phyloP scores from a whole-genome alignment of 1,284 basidiomycete species.

The Mycosarcoma mackinlayi region DNA sequence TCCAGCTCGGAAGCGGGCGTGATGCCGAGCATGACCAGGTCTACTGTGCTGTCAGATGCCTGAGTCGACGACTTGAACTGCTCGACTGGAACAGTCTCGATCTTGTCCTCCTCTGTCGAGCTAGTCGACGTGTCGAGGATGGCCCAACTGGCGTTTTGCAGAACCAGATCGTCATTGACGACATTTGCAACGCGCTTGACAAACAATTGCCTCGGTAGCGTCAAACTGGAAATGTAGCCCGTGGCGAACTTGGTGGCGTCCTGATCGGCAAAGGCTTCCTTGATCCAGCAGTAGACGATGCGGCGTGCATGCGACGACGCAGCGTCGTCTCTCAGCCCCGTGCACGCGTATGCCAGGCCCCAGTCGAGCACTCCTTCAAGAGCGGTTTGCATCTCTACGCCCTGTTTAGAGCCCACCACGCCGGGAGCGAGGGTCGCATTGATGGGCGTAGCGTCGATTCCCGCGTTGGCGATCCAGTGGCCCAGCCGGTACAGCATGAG shows the following conservation, averaged over 20 bases:
- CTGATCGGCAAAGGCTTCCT: slow-evolving; percentile 29
- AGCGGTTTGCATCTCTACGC: slow-evolving; percentile 23
- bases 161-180: slow-evolving; percentile 18
- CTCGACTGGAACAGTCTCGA: slow-evolving; percentile 17
- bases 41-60: slow-evolving; percentile 7
- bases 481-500: slow-evolving; percentile 36
- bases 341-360: slow-evolving; percentile 41
- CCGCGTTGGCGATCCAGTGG: slow-evolving; percentile 15
- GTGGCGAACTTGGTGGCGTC: slow-evolving; percentile 28
- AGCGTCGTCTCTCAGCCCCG: slow-evolving; percentile 17
- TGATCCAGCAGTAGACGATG: slow-evolving; percentile 39
- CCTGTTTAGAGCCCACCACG: slow-evolving; percentile 1
- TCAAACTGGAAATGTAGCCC: slow-evolving; percentile 24
- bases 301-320: slow-evolving; percentile 9
- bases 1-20: slow-evolving; percentile 17
- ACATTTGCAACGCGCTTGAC: slow-evolving; percentile 26
- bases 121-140: slow-evolving; percentile 15
- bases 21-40: slow-evolving; percentile 34
- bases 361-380: slow-evolving; percentile 29
- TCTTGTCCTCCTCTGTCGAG: slow-evolving; percentile 3
- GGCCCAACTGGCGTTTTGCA: slow-evolving; percentile 33
- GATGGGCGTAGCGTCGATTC: not conserved
- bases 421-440: slow-evolving; percentile 17
- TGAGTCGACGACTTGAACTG: slow-evolving; percentile 5
- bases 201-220: slow-evolving; percentile 27